A percentile compares a stretch with the other conserved stretches of the same genome.
Evolutionary conservation across 208 protist genomes (phyloP).

Genomic region (Balamuthia mandrillaris): DNA sequence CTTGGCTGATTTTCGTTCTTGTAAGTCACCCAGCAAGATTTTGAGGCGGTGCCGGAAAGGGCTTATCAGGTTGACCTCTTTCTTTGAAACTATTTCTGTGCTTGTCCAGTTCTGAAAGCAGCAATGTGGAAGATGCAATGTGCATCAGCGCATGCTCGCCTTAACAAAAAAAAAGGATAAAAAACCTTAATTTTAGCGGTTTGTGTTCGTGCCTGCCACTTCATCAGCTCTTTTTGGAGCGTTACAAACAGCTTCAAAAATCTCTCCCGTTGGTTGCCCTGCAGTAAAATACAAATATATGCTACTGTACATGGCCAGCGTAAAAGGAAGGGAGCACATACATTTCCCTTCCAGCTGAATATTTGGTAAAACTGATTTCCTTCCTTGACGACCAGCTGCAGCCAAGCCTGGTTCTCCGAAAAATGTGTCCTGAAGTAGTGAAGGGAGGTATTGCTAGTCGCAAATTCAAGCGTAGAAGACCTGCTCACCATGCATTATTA

Average conservation of each 20-base stretch:
- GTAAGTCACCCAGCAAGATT: not conserved
- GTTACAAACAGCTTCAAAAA: constrained; percentile 43
- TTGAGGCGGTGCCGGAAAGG: constrained; percentile 32
- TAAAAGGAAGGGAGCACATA: not conserved
- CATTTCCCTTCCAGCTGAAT: constrained; percentile 45
- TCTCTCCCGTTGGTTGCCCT: constrained; percentile 35
- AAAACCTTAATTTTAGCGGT: too few species aligned
- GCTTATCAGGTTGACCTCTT: constrained; percentile 41
- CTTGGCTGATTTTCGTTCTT: not conserved
- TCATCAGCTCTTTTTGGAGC: constrained; percentile 20
- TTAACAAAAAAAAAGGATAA: too few species aligned
- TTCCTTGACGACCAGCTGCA: constrained; percentile 46
- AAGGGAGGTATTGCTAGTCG: constrained; percentile 8
- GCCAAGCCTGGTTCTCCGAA: constrained; percentile 39
- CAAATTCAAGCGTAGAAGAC: constrained; percentile 21
- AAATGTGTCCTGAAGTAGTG: constrained; percentile 49
- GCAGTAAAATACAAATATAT: not conserved
- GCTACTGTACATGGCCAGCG: not conserved
- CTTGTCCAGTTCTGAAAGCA: too few species aligned
- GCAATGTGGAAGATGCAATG: too few species aligned
- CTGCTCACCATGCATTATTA: too few species aligned
- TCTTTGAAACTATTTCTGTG: constrained; percentile 45
- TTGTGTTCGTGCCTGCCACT: constrained; percentile 40
- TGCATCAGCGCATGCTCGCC: too few species aligned
- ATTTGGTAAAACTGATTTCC: constrained; percentile 40